These are phyloP conservation scores for Leishmania tropica DNA, from an alignment of 208 protist genomes.

Conservation along the genomic window DNA sequence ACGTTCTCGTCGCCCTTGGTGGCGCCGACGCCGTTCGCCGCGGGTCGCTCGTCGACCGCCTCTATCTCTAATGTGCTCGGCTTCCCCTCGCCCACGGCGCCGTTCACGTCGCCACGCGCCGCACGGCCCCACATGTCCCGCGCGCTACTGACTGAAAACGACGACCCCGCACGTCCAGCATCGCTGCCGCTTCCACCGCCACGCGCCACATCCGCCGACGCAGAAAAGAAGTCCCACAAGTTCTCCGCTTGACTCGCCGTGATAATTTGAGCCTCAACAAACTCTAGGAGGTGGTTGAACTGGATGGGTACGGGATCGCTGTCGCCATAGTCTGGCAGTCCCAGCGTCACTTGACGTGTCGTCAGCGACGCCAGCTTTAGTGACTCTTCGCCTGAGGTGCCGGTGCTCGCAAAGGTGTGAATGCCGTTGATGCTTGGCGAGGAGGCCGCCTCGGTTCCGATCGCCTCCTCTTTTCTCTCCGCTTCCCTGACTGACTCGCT, in stretches of 20 bases:
- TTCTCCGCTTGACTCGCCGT: conserved; percentile 67
- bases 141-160: neutral
- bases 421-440: neutral
- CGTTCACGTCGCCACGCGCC: conserved; percentile 1
- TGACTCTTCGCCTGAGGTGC: conserved; percentile 44
- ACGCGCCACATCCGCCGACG: neutral
- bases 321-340: conserved; percentile 43
- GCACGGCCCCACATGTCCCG: neutral
- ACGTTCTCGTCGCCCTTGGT: neutral
- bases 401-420: conserved; percentile 19
- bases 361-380: conserved; percentile 73
- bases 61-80: neutral
- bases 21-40: neutral
- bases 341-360: conserved; percentile 59
- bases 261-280: conserved; percentile 82
- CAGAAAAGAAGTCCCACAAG: conserved; percentile 75
- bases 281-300: conserved; percentile 75
- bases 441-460: conserved; percentile 1
- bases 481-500: neutral
- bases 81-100: neutral
- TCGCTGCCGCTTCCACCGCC: neutral
- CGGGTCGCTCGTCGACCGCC: neutral
- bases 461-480: conserved; percentile 3
- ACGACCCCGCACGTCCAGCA: neutral
- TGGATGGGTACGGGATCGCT: conserved; percentile 65